phyloP scores from a whole-genome alignment of 2,329 filamentous ascomycete genomes.

The Intubia oerlemansii region DNA sequence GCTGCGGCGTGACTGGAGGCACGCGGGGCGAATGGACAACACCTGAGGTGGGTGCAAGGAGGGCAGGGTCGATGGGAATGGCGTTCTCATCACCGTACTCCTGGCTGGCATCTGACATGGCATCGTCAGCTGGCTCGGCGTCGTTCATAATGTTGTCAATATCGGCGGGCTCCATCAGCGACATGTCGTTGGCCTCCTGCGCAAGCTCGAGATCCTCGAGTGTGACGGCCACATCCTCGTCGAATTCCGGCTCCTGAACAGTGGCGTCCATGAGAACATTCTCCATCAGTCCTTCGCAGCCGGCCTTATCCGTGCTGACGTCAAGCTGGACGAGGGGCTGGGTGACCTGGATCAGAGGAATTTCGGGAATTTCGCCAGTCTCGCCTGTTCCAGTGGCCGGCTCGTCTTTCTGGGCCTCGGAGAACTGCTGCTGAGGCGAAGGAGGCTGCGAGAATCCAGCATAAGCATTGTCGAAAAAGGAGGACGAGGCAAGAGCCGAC shows the following conservation, averaged over 20 bases:
- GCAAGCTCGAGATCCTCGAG: slow-evolving; percentile 36
- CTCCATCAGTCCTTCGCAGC: slow-evolving; percentile 1
- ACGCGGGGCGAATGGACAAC: slow-evolving; percentile 12
- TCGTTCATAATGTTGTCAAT: slow-evolving; percentile 14
- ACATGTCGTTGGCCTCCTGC: slow-evolving; percentile 38
- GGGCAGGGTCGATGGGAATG: slow-evolving; percentile 29
- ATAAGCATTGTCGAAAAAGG: too few species aligned
- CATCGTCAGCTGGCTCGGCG: slow-evolving; percentile 20
- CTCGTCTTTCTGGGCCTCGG: slow-evolving; percentile 6
- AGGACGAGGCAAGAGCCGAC: too few species aligned
- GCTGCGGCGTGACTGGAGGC: slow-evolving; percentile 33
- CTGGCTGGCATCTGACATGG: slow-evolving; percentile 38
- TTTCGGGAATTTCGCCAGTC: too few species aligned
- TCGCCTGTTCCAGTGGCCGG: slow-evolving; percentile 10
- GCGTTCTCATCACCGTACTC: slow-evolving; percentile 48
- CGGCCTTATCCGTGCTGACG: not conserved
- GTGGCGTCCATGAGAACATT: slow-evolving; percentile 7
- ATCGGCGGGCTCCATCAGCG: slow-evolving; percentile 24
- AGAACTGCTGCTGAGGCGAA: too few species aligned
- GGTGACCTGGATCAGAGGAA: too few species aligned
- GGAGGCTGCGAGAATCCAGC: too few species aligned
- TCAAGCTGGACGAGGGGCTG: not conserved
- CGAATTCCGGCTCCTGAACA: slow-evolving; percentile 17
- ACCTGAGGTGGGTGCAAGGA: slow-evolving; percentile 11
- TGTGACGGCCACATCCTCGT: slow-evolving; percentile 24